A percentile compares a stretch with the other conserved stretches of the same genome.
phyloP scores from a whole-genome alignment of 257 asterid species.

The Nicotiana noctiflora region DNA sequence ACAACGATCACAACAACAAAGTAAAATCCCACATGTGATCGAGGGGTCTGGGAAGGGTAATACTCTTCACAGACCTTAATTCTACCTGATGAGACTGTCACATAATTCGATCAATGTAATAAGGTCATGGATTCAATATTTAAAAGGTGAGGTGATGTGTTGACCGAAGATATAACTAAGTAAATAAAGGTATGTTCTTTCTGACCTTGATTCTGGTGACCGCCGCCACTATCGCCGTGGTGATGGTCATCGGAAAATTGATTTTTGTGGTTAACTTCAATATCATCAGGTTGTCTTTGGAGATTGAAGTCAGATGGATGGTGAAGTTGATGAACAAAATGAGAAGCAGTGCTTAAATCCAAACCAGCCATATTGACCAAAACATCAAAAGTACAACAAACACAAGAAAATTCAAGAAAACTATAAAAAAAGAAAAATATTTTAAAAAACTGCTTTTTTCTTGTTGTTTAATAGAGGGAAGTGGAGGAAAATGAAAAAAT shows the following conservation, averaged over 20 bases:
- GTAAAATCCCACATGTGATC: too few species aligned
- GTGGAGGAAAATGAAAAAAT: not conserved
- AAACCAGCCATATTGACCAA: constrained; percentile 14
- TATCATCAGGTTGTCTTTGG: constrained; percentile 1
- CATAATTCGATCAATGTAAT: not conserved
- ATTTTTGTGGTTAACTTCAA: not conserved
- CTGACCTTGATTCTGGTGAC: not conserved
- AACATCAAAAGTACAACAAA: constrained; percentile 13
- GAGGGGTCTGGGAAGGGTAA: too few species aligned
- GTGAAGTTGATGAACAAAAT: constrained; percentile 12
- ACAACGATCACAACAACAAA: too few species aligned
- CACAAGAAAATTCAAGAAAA: not conserved
- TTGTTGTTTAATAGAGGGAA: not conserved
- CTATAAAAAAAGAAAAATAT: not conserved
- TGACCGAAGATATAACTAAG: not conserved
- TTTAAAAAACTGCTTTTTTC: not conserved
- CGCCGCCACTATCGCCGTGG: not conserved
- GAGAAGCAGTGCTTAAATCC: constrained; percentile 11
- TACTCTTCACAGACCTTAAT: too few species aligned
- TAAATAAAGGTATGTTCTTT: not conserved
- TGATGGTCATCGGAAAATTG: constrained; percentile 9
- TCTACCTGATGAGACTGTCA: not conserved
- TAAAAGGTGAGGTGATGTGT: not conserved
- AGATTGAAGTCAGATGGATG: constrained; percentile 10
- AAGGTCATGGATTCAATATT: not conserved